Percentiles rank a stretch among this genome's conserved stretches.
phyloP scores from a whole-genome alignment of 331 rosid genomes.

The Pyracantha coccinea region DNA sequence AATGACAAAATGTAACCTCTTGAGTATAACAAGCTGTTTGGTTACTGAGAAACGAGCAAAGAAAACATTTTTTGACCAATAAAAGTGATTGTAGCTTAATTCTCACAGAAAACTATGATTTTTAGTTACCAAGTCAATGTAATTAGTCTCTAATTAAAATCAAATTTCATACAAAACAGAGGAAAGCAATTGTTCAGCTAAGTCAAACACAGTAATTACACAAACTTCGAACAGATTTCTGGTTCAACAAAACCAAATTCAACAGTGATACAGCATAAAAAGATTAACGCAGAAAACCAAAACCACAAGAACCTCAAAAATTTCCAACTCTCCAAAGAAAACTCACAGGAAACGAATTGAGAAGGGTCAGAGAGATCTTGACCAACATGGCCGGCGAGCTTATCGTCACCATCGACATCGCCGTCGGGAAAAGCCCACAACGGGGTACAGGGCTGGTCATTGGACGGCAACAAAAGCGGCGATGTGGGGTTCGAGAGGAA shows the following conservation, averaged over 20 bases:
- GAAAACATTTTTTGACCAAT: neutral
- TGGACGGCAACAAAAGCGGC: slow-evolving; percentile 37
- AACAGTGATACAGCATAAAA: neutral
- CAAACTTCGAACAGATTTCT: neutral
- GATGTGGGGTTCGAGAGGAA: slow-evolving; percentile 53
- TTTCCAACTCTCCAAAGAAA: neutral
- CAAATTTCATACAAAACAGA: neutral
- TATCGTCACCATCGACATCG: slow-evolving; percentile 25
- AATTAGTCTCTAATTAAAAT: neutral
- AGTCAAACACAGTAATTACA: neutral
- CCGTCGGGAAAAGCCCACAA: slow-evolving; percentile 57
- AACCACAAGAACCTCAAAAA: neutral
- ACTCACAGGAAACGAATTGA: slow-evolving; percentile 49
- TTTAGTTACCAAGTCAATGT: neutral
- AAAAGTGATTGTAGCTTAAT: neutral
- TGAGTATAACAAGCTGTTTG: neutral
- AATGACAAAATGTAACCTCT: neutral
- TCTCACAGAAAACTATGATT: neutral
- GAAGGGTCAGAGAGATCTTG: slow-evolving; percentile 37
- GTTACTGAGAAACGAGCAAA: neutral
- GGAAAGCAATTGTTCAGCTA: neutral
- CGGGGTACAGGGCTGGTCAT: slow-evolving; percentile 64
- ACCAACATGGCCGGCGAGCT: slow-evolving; percentile 9
- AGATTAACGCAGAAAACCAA: neutral
- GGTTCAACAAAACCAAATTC: neutral